Evolutionary conservation across 805 yeast genomes (phyloP), one percentile per base, ranked within the genome.

Genomic region (Candida nemodendra): DNA sequence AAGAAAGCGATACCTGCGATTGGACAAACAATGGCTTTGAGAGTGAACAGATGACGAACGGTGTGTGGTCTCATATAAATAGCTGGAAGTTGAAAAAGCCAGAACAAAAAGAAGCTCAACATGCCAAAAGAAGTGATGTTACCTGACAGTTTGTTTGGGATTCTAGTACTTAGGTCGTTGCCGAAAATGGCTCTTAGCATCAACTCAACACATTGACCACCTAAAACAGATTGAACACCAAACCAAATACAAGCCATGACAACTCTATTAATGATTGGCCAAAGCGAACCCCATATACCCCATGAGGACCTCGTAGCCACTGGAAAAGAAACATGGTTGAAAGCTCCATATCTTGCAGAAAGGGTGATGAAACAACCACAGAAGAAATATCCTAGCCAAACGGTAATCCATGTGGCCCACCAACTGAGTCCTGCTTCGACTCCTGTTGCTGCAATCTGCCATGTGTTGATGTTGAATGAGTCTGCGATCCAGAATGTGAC

Each of bases 321-420:
- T 1, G 96, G 96, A 71, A 88, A 89, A 0, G 93, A 76, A 39
- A 86, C 69, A 56, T 88, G 96, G 55, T 88, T 85, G 46, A 75
- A 74, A 12, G 88, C 72, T 49, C 96, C 96, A 36, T 85, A 75
- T 51, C 95, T 70, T 16, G 95, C 84, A 14, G 84, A 71, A n/a
- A 79, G 56, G 4, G 77, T 73, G 23, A 89, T 82, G 50, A 87
- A 85, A 1, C 72, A 49, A 44, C 84, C 93, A 44, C 85, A 78
- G 32, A 84, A 61, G 14, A 70, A 55, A 60, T 88, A 88, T 5
- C 96, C 96, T 13, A 88, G 45, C 93, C 95, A 86, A 18, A 88
- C 93, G 1, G 93, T 76, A 26, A 88, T 64, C 95, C 95, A 88
- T 9, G 84, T 79, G 56, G 81, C 89, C 95, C 95, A 88, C 95